These are phyloP conservation scores for Penstemon newberryi DNA, from an alignment of 257 asterid genomes.

Conservation along the genomic window DNA sequence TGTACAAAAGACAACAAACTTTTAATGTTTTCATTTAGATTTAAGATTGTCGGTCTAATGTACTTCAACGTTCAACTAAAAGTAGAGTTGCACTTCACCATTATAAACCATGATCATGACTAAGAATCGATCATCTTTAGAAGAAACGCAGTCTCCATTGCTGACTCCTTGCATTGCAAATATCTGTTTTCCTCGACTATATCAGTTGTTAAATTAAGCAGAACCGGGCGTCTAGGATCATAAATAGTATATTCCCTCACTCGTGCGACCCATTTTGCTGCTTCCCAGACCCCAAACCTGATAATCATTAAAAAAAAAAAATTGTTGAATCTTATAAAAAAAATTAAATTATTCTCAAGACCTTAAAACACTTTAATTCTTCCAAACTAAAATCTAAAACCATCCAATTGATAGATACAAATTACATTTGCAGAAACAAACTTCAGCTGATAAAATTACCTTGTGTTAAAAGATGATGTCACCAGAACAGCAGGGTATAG, in stretches of 20 bases:
- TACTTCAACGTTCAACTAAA: conserved; percentile 20
- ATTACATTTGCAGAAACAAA: too few species aligned
- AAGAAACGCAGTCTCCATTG: conserved; percentile 81
- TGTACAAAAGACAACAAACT: conserved; percentile 26
- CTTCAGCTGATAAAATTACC: conserved; percentile 40
- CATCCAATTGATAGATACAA: too few species aligned
- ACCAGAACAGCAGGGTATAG: conserved; percentile 71
- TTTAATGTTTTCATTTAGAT: conserved; percentile 15
- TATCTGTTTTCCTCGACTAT: conserved; percentile 83
- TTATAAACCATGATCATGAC: conserved; percentile 28
- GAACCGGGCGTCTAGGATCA: conserved; percentile 73
- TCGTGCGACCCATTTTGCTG: conserved; percentile 90
- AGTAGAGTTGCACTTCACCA: conserved; percentile 18
- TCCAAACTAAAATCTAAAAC: too few species aligned
- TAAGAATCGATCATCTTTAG: conserved; percentile 57
- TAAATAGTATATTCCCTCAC: conserved; percentile 70
- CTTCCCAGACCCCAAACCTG: conserved; percentile 99
- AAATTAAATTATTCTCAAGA: too few species aligned
- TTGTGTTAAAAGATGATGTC: conserved; percentile 70
- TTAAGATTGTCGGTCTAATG: conserved; percentile 11
- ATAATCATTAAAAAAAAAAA: conserved; percentile 1
- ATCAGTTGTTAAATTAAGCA: conserved; percentile 78
- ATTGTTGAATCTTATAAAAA: too few species aligned
- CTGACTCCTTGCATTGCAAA: conserved; percentile 80
- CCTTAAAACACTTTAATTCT: too few species aligned